Evolutionary conservation across 2,329 filamentous ascomycete species (phyloP), one percentile per base, ranked within the genome.

Genomic region (Aureobasidium zeae): DNA sequence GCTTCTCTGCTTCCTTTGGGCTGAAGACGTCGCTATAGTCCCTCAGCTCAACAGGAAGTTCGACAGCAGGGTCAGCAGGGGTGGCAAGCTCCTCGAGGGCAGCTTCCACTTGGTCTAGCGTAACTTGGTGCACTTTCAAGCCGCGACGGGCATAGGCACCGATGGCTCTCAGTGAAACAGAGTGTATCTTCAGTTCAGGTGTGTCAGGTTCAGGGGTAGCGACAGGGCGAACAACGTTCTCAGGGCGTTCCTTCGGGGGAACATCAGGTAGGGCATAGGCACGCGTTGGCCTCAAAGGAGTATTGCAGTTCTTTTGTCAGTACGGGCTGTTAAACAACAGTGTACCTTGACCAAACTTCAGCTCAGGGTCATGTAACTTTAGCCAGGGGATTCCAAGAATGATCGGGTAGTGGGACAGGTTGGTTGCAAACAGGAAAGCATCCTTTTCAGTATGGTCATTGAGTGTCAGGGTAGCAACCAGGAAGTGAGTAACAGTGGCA

Each of bases 1-100:
- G 34, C 34, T 37, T 37, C 34, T 26, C 34, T 37, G 26, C 34
- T 37, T 37, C 34, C 34, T 37, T 37, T 16, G 7, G 21, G 34
- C 34, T 37, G 26, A 37, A 37, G 25, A 37, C 34, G 22, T 37
- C 9, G 21, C 26, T 25, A 16, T 37, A 37, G 21, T 37, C 21
- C 34, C 26, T 26, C 26, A 37, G 21, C 34, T 37, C n/a, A 16
- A 37, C 26, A 37, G 22, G 34, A 17, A 37, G 34, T 37, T 37
- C 13, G 13, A 26, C 5, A 37, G 34, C 21, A 13, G 16, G 16
- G 30, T 32, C 19, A 34, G n/a, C 21, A 21, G 11, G 11, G 11
- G 7, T 20, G 16, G 19, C 10, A 21, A 21, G 20, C 19, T 34
- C 19, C 16, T 34, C n/a, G 6, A 34, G 31, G 19, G 31, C 12